phyloP scores from a whole-genome alignment of 1,284 basidiomycete species.

The Moesziomyces aphidis region DNA sequence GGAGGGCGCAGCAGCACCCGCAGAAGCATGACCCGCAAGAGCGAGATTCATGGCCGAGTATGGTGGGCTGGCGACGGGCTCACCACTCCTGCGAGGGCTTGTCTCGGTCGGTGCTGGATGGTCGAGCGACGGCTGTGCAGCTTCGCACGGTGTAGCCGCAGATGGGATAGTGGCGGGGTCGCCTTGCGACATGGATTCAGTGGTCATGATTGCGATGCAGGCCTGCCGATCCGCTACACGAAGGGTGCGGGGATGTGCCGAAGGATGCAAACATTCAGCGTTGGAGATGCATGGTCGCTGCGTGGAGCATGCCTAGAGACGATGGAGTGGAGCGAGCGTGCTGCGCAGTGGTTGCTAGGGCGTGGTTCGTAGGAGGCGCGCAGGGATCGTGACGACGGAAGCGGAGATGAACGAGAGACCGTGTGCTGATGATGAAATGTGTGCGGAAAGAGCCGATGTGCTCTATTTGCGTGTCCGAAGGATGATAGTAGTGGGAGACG shows the following conservation, averaged over 20 bases:
- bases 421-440: neutral
- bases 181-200: neutral
- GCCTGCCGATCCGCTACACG: neutral
- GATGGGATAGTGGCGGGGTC: neutral
- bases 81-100: neutral
- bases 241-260: neutral
- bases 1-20: conserved; percentile 10
- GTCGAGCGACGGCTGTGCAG: neutral
- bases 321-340: too few species aligned
- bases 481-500: neutral
- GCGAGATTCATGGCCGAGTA: conserved; percentile 27
- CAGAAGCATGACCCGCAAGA: conserved; percentile 24
- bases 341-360: neutral
- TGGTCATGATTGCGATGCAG: neutral
- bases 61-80: neutral
- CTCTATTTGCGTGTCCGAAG: too few species aligned
- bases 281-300: neutral
- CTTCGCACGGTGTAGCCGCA: neutral
- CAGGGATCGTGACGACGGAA: neutral
- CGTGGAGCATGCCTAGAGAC: too few species aligned
- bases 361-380: neutral
- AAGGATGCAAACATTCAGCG: neutral
- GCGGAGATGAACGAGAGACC: neutral
- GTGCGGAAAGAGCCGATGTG: too few species aligned
- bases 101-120: neutral